phyloP scores from a whole-genome alignment of 345 rosid species.

The Euphorbia peplus region DNA sequence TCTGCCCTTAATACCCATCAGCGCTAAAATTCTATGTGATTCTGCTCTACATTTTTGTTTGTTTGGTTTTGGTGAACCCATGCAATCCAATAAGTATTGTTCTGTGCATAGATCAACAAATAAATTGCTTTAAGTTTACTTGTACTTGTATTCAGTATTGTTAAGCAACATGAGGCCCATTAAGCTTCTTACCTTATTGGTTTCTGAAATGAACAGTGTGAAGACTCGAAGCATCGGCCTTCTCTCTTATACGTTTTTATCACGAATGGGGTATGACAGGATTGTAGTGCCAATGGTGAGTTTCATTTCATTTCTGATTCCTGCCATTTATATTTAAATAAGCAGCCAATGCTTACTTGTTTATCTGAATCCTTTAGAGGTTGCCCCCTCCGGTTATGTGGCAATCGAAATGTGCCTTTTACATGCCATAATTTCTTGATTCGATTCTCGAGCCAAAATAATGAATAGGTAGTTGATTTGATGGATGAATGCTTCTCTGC shows the following conservation, averaged over 20 bases:
- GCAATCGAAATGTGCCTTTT: too few species aligned
- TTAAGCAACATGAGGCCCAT: too few species aligned
- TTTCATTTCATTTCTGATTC: constrained; percentile 17
- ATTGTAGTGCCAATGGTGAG: constrained; percentile 95
- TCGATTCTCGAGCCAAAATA: too few species aligned
- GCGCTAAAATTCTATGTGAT: background rate
- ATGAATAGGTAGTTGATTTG: too few species aligned
- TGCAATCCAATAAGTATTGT: background rate
- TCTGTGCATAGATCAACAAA: background rate
- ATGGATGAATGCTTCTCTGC: too few species aligned
- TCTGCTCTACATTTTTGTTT: background rate
- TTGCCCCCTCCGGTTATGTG: too few species aligned
- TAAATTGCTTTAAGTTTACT: background rate
- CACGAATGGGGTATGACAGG: constrained; percentile 64
- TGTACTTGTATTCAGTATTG: background rate
- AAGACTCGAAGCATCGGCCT: constrained; percentile 83
- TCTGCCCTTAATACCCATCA: background rate
- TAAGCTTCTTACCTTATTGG: constrained; percentile 4
- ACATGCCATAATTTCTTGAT: too few species aligned
- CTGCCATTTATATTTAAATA: too few species aligned
- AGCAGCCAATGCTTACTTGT: too few species aligned
- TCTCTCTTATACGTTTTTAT: constrained; percentile 83
- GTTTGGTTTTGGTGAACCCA: background rate
- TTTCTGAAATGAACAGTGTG: constrained; percentile 36
- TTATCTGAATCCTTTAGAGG: background rate